Base-by-base conservation (phyloP, 2,329 filamentous ascomycete genomes). In the Botrytis tulipae region DNA sequence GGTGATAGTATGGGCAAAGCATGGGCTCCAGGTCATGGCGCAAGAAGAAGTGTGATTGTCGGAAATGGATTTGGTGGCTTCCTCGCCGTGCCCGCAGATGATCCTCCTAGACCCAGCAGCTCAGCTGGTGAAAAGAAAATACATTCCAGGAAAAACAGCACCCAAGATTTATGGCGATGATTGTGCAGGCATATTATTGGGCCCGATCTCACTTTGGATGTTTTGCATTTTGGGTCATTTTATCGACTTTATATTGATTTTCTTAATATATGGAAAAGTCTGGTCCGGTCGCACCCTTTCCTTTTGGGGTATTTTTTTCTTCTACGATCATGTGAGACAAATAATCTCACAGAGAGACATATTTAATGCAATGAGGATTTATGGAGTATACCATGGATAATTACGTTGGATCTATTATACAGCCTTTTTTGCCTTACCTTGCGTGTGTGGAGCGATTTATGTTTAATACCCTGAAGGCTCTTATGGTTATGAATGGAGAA, bases 11-110 rank as follows among this genome's bases (percentile, higher is more conserved):
- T 87, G 73, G 76, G 70, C 3, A 77, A 75, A 42, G 74, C 68
- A 14, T 80, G 80, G 89, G 87, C 51, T 29, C 61, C 73, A 42
- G 76, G 87, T 18, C 86, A 87, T 14, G 87, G 89, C 70, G 86
- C 87, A 8, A 83, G 90, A 46, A 88, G 86, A 81, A 89, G 86
- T 76, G 84, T 91, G 14, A 84, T 91, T n/a, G 89, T 92, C 0
- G 89, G 89, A 0, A 91, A 91, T 79, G 90, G 90, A 3, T 90
- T 90, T 75, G 90, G 90, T 42, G 90, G 90, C 0, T 91, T 89
- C 81, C 81, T 92, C 29, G 88, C 89, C 29, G 86, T 92, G n/a
- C 90, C 90, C 0, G 82, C 82, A 32, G 86, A 87, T 18, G 85
- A 86, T 29, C 59, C 60, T 35, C 67, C 60, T 3, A 73, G 80